phyloP scores from a whole-genome alignment of 805 yeast species.

The Ascoidea asiatica region DNA sequence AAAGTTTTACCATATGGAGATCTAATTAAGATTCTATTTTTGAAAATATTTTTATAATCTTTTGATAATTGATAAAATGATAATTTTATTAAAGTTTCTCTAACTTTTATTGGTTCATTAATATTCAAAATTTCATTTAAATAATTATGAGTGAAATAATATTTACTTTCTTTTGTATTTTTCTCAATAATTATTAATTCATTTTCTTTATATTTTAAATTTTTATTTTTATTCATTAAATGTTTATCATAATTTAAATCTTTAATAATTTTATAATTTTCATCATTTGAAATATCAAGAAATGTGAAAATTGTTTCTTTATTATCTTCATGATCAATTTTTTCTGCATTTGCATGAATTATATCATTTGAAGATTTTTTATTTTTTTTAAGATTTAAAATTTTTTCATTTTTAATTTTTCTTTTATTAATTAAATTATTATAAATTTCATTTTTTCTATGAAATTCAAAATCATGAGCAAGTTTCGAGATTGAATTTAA shows the following conservation, averaged over 20 bases:
- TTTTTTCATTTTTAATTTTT: constrained; percentile 27
- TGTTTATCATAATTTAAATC: constrained; percentile 12
- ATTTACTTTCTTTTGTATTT: constrained; percentile 20
- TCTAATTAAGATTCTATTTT: constrained; percentile 21
- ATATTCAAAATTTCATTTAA: constrained; percentile 23
- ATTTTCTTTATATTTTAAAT: constrained; percentile 30
- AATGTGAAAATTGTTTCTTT: constrained; percentile 31
- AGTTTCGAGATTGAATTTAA: constrained; percentile 32
- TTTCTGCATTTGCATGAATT: constrained; percentile 32
- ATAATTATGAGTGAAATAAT: constrained; percentile 20
- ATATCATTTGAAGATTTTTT: constrained; percentile 31
- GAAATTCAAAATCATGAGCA: constrained; percentile 29
- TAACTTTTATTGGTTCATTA: constrained; percentile 19
- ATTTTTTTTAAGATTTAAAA: constrained; percentile 27
- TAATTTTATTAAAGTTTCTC: constrained; percentile 26
- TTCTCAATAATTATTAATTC: constrained; percentile 41
- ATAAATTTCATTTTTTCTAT: constrained; percentile 19
- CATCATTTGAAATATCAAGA: constrained; percentile 31
- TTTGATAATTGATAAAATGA: constrained; percentile 16
- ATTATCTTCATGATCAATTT: constrained; percentile 33
- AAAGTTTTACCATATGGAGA: constrained; percentile 28
- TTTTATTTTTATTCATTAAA: constrained; percentile 21
- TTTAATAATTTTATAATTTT: constrained; percentile 11
- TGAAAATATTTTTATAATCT: constrained; percentile 7
- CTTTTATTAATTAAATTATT: constrained; percentile 23